phyloP scores from a whole-genome alignment of 306 rosid genomes.

The Potentilla sterilis region DNA sequence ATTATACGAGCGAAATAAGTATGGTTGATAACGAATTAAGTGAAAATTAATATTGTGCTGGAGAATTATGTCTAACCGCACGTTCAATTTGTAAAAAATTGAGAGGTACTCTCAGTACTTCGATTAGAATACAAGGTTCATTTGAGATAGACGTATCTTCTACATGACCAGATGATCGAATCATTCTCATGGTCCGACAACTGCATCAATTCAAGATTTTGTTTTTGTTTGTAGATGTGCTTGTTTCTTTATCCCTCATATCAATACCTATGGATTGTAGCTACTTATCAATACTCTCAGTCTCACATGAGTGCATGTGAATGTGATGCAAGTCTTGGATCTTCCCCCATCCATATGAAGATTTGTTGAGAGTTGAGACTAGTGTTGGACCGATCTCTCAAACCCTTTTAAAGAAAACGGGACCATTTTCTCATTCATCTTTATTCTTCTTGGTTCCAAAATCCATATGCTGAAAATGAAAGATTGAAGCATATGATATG shows the following conservation, averaged over 20 bases:
- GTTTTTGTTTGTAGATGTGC: not conserved
- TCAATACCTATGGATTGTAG: not conserved
- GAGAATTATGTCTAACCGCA: no score
- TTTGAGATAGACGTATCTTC: no score
- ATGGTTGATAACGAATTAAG: no score
- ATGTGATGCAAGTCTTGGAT: not conserved
- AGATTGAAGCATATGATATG: not conserved
- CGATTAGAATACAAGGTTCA: no score
- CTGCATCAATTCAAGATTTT: no score
- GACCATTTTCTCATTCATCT: not conserved
- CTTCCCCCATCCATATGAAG: not conserved
- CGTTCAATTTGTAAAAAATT: no score
- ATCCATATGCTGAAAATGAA: no score
- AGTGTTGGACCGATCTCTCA: not conserved
- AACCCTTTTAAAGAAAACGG: not conserved
- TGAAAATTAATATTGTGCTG: no score
- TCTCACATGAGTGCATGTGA: not conserved
- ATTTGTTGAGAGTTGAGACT: not conserved
- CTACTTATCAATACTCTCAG: not conserved
- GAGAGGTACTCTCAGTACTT: no score
- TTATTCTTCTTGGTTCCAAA: not conserved
- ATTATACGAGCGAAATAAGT: no score
- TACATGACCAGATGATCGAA: no score
- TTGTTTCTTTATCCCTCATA: not conserved
- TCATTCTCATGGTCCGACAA: no score